Conservation (phyloP, 352 stramenopile genomes). For the Aphanomyces euteiches region DNA sequence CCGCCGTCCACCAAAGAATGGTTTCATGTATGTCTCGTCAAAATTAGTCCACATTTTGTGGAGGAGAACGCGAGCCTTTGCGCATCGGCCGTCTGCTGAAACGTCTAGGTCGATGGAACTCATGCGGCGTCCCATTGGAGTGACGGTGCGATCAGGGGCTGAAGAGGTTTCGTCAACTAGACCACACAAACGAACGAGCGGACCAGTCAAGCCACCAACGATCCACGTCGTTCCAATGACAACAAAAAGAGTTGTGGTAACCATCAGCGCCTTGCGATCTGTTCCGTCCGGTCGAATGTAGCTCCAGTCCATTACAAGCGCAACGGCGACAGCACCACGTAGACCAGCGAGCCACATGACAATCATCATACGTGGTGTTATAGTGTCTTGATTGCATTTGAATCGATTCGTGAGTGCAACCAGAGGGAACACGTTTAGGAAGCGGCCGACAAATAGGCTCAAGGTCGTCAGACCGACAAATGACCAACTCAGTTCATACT, state of each 20-base stretch:
- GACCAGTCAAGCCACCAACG: conserved; percentile 4
- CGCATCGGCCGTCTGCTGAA: not conserved
- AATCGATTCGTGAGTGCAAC: not conserved
- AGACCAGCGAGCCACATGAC: conserved; percentile 59
- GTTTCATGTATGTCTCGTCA: conserved; percentile 21
- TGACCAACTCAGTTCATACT: not conserved
- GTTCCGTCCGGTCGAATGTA: not conserved
- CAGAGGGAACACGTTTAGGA: conserved; percentile 15
- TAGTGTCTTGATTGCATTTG: not conserved
- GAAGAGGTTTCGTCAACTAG: not conserved
- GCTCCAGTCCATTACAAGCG: conserved; percentile 31
- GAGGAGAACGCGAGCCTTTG: not conserved
- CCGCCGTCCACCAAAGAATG: conserved; percentile 4
- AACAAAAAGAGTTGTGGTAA: conserved; percentile 23
- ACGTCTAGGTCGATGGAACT: not conserved
- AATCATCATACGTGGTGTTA: conserved; percentile 15
- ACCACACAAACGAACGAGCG: conserved; percentile 7
- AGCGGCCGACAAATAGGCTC: conserved; percentile 1
- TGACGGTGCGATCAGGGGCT: not conserved
- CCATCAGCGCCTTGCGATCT: conserved; percentile 11
- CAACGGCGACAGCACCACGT: conserved; percentile 60
- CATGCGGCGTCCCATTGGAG: not conserved
- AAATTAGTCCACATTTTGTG: conserved; percentile 7
- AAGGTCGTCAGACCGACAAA: conserved; percentile 10
- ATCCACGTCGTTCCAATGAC: conserved; percentile 20